Base-by-base conservation (phyloP, 306 rosid genomes). In the Hippophae tibetana region DNA sequence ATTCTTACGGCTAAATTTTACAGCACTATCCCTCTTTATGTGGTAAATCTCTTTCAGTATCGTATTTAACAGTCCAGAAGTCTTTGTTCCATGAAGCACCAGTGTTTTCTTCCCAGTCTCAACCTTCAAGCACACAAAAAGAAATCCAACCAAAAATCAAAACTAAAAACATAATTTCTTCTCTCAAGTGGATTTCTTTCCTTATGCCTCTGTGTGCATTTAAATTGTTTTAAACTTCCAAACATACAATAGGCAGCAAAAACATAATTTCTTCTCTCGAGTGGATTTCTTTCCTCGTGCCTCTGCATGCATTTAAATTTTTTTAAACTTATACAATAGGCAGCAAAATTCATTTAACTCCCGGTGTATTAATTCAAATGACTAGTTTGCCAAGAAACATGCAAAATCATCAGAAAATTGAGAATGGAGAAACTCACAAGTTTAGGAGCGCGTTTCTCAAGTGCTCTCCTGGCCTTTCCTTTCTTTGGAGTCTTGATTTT, bases 61-160 rank as follows among this genome's bases (percentile, higher is more conserved):
- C 3, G 71, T 47, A 38, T 88, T 93, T 66, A 93, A 53, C 1
- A 84, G 90, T 2, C 51, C 54, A 42, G 94, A 85, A 0, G 97
- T 88, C 66, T 83, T 92, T 0, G 93, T 83, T 1, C 99, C 99
- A 23, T 92, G 95, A 62, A 92, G 84, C 12, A 92, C 47, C 58
- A 92, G 76, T 8, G 99, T 86, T 83, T 92, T 92, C 85, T 88
- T 92, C 61, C 95, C 93, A 0, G 81, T 74, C 75, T 92, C 99
- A 5, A 85, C 77, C 98, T 90, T 67, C 58, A 65, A 61, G 48
- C 41, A 56, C 0, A 57, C 8, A 12, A 58, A 54, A 53, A 23
- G 7, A 43, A 43, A 26, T 13, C 23, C 38, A 47, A 11, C 58
- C 57, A 58, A 8, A 25, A 40, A 43, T 52, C 42, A 6, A 57